phyloP scores from a whole-genome alignment of 2,329 filamentous ascomycete genomes.

The Diaporthe amygdali region DNA sequence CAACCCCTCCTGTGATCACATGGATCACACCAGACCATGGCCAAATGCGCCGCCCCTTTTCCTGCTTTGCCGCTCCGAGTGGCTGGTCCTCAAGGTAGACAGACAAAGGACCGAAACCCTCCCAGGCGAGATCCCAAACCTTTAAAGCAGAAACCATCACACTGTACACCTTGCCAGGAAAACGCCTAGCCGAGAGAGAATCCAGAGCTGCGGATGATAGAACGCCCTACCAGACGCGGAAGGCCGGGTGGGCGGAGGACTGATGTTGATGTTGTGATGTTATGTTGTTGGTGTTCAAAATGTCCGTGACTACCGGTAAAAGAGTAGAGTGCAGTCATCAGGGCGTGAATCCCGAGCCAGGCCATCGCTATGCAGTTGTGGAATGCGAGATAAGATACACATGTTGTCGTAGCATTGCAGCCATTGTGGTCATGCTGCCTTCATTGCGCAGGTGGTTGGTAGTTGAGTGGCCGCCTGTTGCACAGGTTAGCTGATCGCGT shows the following conservation, averaged over 20 bases:
- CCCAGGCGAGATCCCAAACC: conserved; percentile 10
- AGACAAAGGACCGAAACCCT: neutral
- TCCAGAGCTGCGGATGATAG: neutral
- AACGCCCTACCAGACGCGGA: neutral
- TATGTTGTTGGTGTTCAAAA: neutral
- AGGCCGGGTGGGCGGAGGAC: neutral
- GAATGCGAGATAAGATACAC: conserved; percentile 35
- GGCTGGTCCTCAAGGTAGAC: neutral
- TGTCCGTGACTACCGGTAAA: neutral
- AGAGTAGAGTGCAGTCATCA: conserved; percentile 12
- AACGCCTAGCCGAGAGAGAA: conserved; percentile 19
- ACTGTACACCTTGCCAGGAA: conserved; percentile 17
- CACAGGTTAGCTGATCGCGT: conserved; percentile 30
- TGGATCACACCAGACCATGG: neutral
- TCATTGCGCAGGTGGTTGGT: conserved; percentile 70
- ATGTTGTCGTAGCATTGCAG: conserved; percentile 24
- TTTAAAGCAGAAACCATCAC: conserved; percentile 10
- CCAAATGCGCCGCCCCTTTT: neutral
- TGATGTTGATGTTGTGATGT: neutral
- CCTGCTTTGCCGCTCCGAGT: conserved; percentile 6
- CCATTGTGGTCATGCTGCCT: conserved; percentile 24
- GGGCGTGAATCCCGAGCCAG: conserved; percentile 17
- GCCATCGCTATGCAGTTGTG: conserved; percentile 35
- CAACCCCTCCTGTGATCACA: conserved; percentile 6
- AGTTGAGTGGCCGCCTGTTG: conserved; percentile 80